Conservation (phyloP, 768 basidiomycete genomes). For the Tricholoma flavovirens region DNA sequence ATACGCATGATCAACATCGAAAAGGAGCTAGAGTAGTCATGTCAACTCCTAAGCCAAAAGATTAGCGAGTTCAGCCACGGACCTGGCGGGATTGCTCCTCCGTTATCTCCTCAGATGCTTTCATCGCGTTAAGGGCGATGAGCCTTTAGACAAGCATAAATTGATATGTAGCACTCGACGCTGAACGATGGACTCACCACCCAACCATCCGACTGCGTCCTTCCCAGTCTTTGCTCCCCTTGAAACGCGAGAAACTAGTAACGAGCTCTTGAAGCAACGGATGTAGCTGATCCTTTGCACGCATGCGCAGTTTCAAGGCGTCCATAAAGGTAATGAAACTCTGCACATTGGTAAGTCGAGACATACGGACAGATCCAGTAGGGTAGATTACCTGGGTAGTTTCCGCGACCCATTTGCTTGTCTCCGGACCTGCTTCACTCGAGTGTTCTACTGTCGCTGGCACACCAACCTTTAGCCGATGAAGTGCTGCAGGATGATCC, state of each 20-base stretch:
- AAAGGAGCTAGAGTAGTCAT: conserved; percentile 57
- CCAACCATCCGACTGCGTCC: conserved; percentile 89
- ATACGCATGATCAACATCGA: conserved; percentile 96
- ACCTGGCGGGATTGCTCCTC: conserved; percentile 95
- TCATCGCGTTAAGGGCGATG: conserved; percentile 95
- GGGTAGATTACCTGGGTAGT: conserved; percentile 72
- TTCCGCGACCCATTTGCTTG: conserved; percentile 95
- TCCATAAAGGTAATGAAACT: conserved; percentile 99
- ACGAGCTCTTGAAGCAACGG: conserved; percentile 95
- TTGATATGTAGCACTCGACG: not conserved
- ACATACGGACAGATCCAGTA: not conserved
- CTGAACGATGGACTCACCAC: conserved; percentile 55
- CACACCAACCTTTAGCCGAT: conserved; percentile 86
- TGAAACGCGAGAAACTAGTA: conserved; percentile 89
- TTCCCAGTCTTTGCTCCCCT: conserved; percentile 94
- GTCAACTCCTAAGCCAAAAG: not conserved
- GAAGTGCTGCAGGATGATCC: conserved; percentile 90
- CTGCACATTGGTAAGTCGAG: conserved; percentile 31
- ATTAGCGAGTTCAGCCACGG: conserved; percentile 10
- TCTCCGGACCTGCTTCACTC: conserved; percentile 86
- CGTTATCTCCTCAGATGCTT: conserved; percentile 91
- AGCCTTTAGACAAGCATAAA: conserved; percentile 48
- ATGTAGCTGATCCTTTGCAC: conserved; percentile 97
- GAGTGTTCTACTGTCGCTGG: conserved; percentile 97
- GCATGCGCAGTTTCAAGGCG: conserved; percentile 82